Evolutionary conservation across 2,329 filamentous ascomycete genomes (phyloP), one percentile per base, ranked within the genome.

Genomic region (Colletotrichum tropicicola): DNA sequence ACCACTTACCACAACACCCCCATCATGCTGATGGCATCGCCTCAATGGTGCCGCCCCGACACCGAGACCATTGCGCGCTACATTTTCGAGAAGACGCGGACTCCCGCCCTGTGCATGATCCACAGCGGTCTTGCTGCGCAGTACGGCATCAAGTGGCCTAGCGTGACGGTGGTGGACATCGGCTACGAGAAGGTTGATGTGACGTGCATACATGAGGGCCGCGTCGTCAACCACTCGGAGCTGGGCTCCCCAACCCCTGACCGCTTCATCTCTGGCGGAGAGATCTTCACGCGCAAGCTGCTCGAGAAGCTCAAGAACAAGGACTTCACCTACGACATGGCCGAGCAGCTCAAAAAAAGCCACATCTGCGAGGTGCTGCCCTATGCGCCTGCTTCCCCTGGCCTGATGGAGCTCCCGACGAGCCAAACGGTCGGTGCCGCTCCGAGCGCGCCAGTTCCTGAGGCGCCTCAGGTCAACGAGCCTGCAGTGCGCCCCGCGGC

Each of bases 81-180:
- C 82, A 89, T 98, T 69, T 99, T 99, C 73, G 96, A 99, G 79
- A 97, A 96, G 79, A 97, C 97, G 75, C 96, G 95, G 81, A 96
- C 93, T 0, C 96, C 96, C 0, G 94, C 93, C 0, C 91, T 99
- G 54, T 94, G 92, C 71, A 85, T 98, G 68, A 91, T 99, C 82
- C 92, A 98, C 78, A 91, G 93, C 70, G 94, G 93, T 3, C 81
- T 97, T 48, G 94, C 96, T 25, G 92, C 93, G 1, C 91, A 96
- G 60, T 98, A 97, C 73, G 94, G 93, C 10, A 86, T 94, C 28
- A 88, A 87, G 75, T 86, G 84, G 82, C 85, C 90, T 30, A 93
- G 88, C 70, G 91, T 96, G 72, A 96, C 93, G 0, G 88, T 99
- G 19, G 85, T 99, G 23, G 96, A 99, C 76, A 91, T 99, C 65